Percentiles rank a stretch among this genome's conserved stretches.
Conservation (phyloP, 768 basidiomycete species). For the Hygrophorus russula region DNA sequence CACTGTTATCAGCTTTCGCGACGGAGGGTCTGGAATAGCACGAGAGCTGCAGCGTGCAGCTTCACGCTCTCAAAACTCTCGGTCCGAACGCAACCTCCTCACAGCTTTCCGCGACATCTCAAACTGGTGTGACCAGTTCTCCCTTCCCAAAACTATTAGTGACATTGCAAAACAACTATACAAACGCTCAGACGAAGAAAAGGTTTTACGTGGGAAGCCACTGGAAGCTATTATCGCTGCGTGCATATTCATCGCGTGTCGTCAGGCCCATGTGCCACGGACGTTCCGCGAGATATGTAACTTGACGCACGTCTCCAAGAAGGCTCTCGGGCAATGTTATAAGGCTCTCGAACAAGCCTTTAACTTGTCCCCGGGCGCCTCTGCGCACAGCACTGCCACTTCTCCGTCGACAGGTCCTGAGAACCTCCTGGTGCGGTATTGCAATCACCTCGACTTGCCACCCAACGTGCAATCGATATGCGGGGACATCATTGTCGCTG, state of each 20-base stretch:
- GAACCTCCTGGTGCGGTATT: slow-evolving; percentile 84
- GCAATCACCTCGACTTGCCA: slow-evolving; percentile 84
- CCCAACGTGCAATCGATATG: slow-evolving; percentile 76
- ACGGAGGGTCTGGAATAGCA: slow-evolving; percentile 89
- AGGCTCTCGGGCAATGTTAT: slow-evolving; percentile 89
- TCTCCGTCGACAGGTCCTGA: slow-evolving; percentile 62
- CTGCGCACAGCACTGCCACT: slow-evolving; percentile 34
- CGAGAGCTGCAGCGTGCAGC: slow-evolving; percentile 90
- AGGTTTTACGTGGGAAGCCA: slow-evolving; percentile 82
- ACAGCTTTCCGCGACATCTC: slow-evolving; percentile 87
- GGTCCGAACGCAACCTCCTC: slow-evolving; percentile 76
- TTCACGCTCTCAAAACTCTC: slow-evolving; percentile 64
- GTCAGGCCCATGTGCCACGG: slow-evolving; percentile 89
- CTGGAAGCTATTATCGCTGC: slow-evolving; percentile 92
- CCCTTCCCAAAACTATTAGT: slow-evolving; percentile 85
- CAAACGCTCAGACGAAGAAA: slow-evolving; percentile 95
- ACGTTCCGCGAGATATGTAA: slow-evolving; percentile 96
- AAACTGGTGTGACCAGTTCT: slow-evolving; percentile 93
- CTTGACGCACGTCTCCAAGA: slow-evolving; percentile 89
- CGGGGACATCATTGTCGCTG: slow-evolving; percentile 69
- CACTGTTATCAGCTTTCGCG: slow-evolving; percentile 90
- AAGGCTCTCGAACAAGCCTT: slow-evolving; percentile 83
- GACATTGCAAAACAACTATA: slow-evolving; percentile 96
- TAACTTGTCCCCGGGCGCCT: slow-evolving; percentile 75
- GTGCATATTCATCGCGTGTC: slow-evolving; percentile 95